These are phyloP conservation scores for Penicillium diatomitis DNA, from an alignment of 495 filamentous ascomycete species.

Conservation along the genomic window DNA sequence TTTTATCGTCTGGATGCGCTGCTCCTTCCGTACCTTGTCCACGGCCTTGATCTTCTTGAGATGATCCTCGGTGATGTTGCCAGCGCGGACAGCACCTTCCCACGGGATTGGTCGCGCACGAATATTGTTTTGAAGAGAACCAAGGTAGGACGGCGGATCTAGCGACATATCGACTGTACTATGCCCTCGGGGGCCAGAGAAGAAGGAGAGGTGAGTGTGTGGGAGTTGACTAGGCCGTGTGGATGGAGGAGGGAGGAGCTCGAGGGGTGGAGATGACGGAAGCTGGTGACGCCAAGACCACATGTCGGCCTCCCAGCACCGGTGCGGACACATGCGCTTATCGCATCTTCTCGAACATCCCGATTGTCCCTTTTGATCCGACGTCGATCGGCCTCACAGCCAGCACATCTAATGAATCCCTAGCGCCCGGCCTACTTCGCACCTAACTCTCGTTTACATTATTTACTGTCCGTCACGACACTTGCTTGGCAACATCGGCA, in stretches of 20 bases:
- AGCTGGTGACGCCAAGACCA: conserved; percentile 21
- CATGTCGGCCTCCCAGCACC: conserved; percentile 6
- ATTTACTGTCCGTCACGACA: too few relatives aligned
- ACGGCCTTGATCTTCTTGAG: conserved; percentile 94
- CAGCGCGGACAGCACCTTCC: conserved; percentile 92
- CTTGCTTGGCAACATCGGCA: too few relatives aligned
- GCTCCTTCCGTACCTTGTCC: conserved; percentile 88
- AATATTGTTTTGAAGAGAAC: conserved; percentile 89
- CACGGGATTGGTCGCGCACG: conserved; percentile 89
- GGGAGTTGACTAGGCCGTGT: conserved; percentile 3
- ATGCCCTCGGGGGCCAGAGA: conserved; percentile 3
- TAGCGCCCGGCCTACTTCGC: too few relatives aligned
- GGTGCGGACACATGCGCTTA: conserved; percentile 1
- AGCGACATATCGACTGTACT: conserved; percentile 56
- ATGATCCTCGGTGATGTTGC: conserved; percentile 88
- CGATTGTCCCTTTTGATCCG: background rate
- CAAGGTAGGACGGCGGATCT: conserved; percentile 83
- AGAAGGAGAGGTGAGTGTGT: conserved; percentile 2
- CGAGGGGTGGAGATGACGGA: conserved; percentile 19
- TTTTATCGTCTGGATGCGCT: conserved; percentile 74
- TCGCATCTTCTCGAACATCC: conserved; percentile 7
- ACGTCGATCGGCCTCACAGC: background rate
- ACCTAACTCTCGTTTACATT: too few relatives aligned
- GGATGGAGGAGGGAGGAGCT: conserved; percentile 13
- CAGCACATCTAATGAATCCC: too few relatives aligned